phyloP scores from a whole-genome alignment of 768 basidiomycete species.

The Suillus ampliporus region DNA sequence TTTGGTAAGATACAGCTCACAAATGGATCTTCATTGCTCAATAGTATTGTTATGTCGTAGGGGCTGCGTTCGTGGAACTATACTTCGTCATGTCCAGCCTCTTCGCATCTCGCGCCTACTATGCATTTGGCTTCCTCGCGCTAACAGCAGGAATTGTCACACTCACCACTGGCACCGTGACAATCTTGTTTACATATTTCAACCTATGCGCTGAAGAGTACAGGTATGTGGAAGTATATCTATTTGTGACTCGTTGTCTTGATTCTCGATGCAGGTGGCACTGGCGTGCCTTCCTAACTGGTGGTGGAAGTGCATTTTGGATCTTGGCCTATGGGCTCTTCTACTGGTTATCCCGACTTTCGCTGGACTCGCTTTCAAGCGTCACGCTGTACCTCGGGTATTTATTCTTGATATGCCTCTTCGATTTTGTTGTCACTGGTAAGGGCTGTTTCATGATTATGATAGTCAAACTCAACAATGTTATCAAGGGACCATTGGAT shows the following conservation, averaged over 20 bases:
- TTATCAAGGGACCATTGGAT: slow-evolving; percentile 85
- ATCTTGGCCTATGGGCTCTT: slow-evolving; percentile 86
- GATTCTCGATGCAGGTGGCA: slow-evolving; percentile 71
- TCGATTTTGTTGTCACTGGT: slow-evolving; percentile 91
- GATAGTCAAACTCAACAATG: slow-evolving; percentile 12
- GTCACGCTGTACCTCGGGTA: slow-evolving; percentile 90
- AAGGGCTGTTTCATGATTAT: slow-evolving; percentile 27
- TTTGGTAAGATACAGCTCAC: slow-evolving; percentile 64
- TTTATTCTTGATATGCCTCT: slow-evolving; percentile 77
- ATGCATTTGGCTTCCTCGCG: slow-evolving; percentile 95
- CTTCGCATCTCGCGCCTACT: slow-evolving; percentile 92
- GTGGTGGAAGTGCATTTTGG: slow-evolving; percentile 89
- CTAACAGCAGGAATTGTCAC: slow-evolving; percentile 83
- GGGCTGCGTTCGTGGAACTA: slow-evolving; percentile 93
- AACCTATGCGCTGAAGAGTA: slow-evolving; percentile 94
- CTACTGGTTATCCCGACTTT: slow-evolving; percentile 88
- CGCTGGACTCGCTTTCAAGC: slow-evolving; percentile 80
- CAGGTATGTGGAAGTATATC: slow-evolving; percentile 52
- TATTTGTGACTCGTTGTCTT: background rate
- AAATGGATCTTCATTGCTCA: slow-evolving; percentile 3
- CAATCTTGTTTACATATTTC: slow-evolving; percentile 91
- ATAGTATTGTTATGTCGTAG: slow-evolving; percentile 41
- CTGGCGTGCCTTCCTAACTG: slow-evolving; percentile 92
- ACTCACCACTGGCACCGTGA: slow-evolving; percentile 89
- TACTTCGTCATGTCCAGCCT: slow-evolving; percentile 92